phyloP scores from a whole-genome alignment of 2,329 filamentous ascomycete species.

The Penicillium sp. region DNA sequence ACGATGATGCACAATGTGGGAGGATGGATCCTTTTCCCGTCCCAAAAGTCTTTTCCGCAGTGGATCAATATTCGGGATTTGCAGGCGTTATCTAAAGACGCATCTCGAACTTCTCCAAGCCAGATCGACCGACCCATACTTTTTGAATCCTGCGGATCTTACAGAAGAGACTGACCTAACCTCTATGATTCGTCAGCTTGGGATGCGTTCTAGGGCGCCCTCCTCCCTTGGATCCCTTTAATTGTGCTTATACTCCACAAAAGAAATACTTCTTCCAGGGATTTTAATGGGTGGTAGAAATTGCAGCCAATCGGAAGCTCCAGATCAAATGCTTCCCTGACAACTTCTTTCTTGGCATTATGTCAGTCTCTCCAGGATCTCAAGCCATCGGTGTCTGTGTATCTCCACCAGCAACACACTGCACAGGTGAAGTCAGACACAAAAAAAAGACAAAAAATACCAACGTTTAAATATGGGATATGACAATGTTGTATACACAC shows the following conservation, averaged over 20 bases:
- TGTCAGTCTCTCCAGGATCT: not conserved
- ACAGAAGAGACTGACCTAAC: not conserved
- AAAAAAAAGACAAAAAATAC: too few relatives aligned
- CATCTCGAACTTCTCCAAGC: not conserved
- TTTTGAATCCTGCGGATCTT: not conserved
- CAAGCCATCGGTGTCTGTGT: not conserved
- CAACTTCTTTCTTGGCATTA: not conserved
- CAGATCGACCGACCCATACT: not conserved
- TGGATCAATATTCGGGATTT: not conserved
- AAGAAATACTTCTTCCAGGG: not conserved
- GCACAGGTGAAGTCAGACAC: too few relatives aligned
- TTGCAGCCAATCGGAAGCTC: not conserved
- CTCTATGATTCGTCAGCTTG: not conserved
- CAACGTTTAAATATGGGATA: too few relatives aligned
- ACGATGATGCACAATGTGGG: not conserved
- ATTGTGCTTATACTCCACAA: not conserved
- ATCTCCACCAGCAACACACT: too few relatives aligned
- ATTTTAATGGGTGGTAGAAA: constrained; percentile 1
- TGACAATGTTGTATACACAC: too few relatives aligned
- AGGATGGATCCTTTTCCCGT: not conserved
- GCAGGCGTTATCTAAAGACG: not conserved
- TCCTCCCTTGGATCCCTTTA: not conserved
- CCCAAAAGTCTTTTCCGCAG: not conserved
- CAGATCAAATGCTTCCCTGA: not conserved
- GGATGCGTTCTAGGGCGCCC: not conserved